Evolutionary conservation across 768 basidiomycete genomes (phyloP), one percentile per base, ranked within the genome.

Genomic region (Amanita polypyramis): DNA sequence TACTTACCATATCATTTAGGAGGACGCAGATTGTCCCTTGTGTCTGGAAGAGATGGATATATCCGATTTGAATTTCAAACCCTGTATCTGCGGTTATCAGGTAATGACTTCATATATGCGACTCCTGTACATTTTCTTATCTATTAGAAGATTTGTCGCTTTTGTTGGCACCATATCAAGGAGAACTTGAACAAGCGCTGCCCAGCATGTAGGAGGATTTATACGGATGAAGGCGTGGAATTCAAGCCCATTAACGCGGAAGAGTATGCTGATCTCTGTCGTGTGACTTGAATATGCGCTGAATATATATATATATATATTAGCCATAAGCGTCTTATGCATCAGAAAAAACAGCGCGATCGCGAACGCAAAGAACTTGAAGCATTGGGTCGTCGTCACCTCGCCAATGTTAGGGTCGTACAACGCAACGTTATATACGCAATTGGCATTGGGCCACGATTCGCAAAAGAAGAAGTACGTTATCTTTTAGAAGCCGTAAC

Each of bases 41-140:
- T 99, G 96, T 69, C 80, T 97, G 37, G 95, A 98, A 62, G 93
- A 96, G 70, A 92, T 99, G 85, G 96, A 98, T 69, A 80, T 97
- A 56, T 92, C 92, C 43, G 96, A 99, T 77, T 79, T 97, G 65
- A 95, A 95, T 71, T 99, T 99, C 72, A 95, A 93, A 72, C 96
- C 96, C 21, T 99, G 96, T 67, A 81, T 93, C 44, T 99, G 96
- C 67, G 96, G 96, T 52, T 96, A 98, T 69, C 96, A 97, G 78
- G 96, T 87, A 56, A 45, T 43, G 48, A 35, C 49, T 35, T 46
- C 25, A 47, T 50, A 52, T 44, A 32, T 49, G 35, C 44, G 45
- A 34, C 1, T 52, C 33, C 46, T 23, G 38, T 39, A 39, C 29
- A 49, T 55, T 36, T 19, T 50, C 46, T 52, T 51, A 45, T n/a